These are phyloP conservation scores for Spathaspora sp. DNA, from an alignment of 805 yeast genomes.

Conservation along the genomic window DNA sequence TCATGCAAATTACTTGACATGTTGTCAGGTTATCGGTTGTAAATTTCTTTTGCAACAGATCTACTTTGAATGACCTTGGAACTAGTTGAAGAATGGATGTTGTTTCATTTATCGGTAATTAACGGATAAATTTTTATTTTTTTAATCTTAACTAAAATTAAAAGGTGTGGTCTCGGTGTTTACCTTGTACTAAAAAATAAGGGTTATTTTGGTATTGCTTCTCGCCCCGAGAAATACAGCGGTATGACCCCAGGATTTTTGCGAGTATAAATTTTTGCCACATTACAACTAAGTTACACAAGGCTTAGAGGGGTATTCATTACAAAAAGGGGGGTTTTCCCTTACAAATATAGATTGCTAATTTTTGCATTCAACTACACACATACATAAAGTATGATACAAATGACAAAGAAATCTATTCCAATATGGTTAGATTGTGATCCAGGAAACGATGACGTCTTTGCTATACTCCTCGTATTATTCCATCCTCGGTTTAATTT, in stretches of 20 bases:
- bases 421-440: slow-evolving; percentile 92
- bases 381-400: not conserved
- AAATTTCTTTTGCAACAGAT: not conserved
- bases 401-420: slow-evolving; percentile 9
- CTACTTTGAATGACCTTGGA: not conserved
- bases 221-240: not conserved
- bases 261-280: not conserved
- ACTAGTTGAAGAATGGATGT: not conserved
- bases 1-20: not conserved
- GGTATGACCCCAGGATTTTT: not conserved
- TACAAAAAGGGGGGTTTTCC: not conserved
- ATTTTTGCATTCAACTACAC: not conserved
- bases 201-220: not conserved
- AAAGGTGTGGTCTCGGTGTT: not conserved
- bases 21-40: not conserved
- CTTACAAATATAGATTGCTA: not conserved
- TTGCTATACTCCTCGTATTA: slow-evolving; percentile 65
- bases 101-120: not conserved
- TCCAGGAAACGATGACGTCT: slow-evolving; percentile 87
- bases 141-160: not conserved
- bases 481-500: slow-evolving; percentile 57
- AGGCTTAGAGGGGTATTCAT: too few relatives aligned
- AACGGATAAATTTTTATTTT: not conserved
- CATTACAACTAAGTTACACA: not conserved
- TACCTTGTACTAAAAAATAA: not conserved